Percentiles rank a stretch among this genome's conserved stretches.
phyloP scores from a whole-genome alignment of 345 rosid genomes.

The Firmiana major region DNA sequence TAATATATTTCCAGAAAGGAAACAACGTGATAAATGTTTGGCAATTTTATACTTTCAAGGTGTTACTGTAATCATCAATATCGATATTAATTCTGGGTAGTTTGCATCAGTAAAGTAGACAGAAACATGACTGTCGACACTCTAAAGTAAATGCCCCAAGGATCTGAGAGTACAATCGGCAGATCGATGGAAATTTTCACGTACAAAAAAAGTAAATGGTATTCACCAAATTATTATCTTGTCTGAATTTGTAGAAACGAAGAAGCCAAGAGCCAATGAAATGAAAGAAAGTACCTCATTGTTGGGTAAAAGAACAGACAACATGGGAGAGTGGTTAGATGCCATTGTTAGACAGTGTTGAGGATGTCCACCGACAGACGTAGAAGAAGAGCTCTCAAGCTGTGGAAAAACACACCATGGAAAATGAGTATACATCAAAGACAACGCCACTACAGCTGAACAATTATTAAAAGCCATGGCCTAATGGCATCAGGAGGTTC shows the following conservation, averaged over 20 bases:
- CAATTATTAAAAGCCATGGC: background rate
- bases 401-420: constrained; percentile 2
- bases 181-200: no score
- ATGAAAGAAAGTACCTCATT: constrained; percentile 32
- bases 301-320: constrained; percentile 22
- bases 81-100: background rate
- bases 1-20: no score
- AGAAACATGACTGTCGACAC: background rate
- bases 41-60: no score
- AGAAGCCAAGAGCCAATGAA: background rate
- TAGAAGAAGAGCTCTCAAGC: constrained; percentile 26
- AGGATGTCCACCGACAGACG: constrained; percentile 15
- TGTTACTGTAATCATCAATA: background rate
- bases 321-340: constrained; percentile 24
- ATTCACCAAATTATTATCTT: background rate
- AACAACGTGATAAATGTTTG: background rate
- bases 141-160: background rate
- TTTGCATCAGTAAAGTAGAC: background rate
- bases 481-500: background rate
- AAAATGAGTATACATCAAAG: background rate
- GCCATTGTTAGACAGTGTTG: constrained; percentile 9
- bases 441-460: no score
- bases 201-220: no score
- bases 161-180: background rate
- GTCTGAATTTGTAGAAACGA: background rate